A percentile compares a stretch with the other conserved stretches of the same genome.
Conservation (phyloP, 139 green algal genomes). For the Haematococcus sp. region DNA sequence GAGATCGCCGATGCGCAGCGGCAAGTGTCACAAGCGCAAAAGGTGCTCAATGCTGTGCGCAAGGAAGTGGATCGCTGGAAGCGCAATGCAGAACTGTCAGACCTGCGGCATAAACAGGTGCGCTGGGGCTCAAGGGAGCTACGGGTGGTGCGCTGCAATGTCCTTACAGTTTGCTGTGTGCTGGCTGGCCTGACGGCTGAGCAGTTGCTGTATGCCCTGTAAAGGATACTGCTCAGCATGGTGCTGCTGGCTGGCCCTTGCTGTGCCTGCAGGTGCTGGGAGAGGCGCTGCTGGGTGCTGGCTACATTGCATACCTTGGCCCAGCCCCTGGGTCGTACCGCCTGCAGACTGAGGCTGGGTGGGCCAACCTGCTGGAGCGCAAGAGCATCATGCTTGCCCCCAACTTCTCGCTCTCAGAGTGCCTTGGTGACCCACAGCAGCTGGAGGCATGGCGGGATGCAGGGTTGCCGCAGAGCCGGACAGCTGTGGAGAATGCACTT, state of each 20-base stretch:
- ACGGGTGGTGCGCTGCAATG: neutral
- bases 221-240: neutral
- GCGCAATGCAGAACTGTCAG: conserved; percentile 13
- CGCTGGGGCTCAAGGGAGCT: neutral
- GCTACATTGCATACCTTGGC: conserved; percentile 39
- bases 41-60: conserved; percentile 25
- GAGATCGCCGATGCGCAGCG: conserved; percentile 27
- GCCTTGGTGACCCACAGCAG: conserved; percentile 8
- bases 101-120: conserved; percentile 30
- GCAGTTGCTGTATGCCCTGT: no score
- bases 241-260: no score
- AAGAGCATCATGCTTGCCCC: neutral
- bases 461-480: conserved; percentile 26
- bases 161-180: neutral
- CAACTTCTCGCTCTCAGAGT: conserved; percentile 21
- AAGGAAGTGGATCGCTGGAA: conserved; percentile 37
- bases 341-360: conserved; percentile 10
- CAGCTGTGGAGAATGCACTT: conserved; percentile 36
- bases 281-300: conserved; percentile 28
- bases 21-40: conserved; percentile 31
- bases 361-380: conserved; percentile 2
- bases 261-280: conserved; percentile 25
- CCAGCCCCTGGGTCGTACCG: conserved; percentile 24
- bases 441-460: conserved; percentile 29
- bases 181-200: no score